Base-by-base conservation (phyloP, 495 filamentous ascomycete genomes). In the Lophiostoma macrostomum region DNA sequence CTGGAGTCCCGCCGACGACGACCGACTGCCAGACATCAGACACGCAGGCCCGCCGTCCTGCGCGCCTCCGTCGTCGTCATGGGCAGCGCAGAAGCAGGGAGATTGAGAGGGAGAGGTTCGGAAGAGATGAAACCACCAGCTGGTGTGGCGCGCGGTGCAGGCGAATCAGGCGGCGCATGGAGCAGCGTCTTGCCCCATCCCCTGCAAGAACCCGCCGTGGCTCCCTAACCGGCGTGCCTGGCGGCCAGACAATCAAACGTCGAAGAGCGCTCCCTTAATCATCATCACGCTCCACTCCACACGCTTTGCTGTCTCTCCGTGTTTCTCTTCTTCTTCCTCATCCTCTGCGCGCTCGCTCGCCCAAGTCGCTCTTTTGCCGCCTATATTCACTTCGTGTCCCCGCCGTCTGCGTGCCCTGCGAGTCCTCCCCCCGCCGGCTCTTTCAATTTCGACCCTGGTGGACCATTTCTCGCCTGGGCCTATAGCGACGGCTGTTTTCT, bases 351-450 rank as follows among this genome's bases (percentile, higher is more conserved):
- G 16, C 7, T 38, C 31, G 14, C 46, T 53, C 48, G 55, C 55
- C 55, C 55, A 46, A 52, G 48, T 52, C 55, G 36, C 41, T 58
- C 55, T 52, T 52, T 58, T 52, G 42, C 51, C 51, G 53, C 53
- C 45, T 42, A 51, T 45, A 44, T 47, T 51, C 42, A 12, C 42
- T 54, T 50, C 49, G 50, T 56, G 50, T 56, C 24, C 13, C 37
- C 37, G 28, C 57, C 29, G 22, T 27, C n/a, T n/a, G n/a, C n/a
- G n/a, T 12, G 23, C 34, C 7, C 34, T 14, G 36, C 36, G 25
- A 37, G 20, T 22, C 27, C 42, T 34, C 25, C 13, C 29, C 24
- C 50, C 42, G 18, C 44, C 57, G 38, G 43, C 58, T 56, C 38
- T 41, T 50, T 56, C 58, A 47, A 52, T 53, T 36, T 42, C 22